Base-by-base conservation (phyloP, 1,139 yeast species). In the Oligophagozyma castellii region DNA sequence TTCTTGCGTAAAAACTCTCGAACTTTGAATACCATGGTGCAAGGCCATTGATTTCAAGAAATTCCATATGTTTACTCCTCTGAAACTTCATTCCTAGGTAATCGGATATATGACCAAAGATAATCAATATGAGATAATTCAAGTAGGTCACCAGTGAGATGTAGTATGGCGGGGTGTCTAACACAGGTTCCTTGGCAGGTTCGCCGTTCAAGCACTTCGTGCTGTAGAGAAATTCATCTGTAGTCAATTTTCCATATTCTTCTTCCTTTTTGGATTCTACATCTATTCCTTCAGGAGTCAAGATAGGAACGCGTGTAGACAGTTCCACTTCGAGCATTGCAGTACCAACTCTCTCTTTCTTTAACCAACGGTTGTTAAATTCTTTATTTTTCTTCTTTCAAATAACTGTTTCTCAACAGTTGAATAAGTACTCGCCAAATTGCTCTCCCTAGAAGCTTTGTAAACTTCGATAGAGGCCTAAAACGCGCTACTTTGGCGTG, bases 11-110 rank as follows among this genome's bases (percentile, higher is more conserved):
- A 51, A 89, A 92, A 42, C 81, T 73, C 55, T 89, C 99, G 53
- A 89, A 86, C 28, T 84, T 92, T 27, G 92, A 80, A 45, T 78
- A 80, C 78, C 95, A 77, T 22, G 99, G 96, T 19, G 98, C 96
- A 48, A 81, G 76, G 1, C 99, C 99, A 51, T 89, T 74, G 38
- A 67, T 65, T 48, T 80, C 92, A 30, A 77, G 60, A 36, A 86
- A 64, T 43, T 80, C 77, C 26, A 60, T 59, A 52, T 75, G 76
- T 37, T 65, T 66, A 30, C 70, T 63, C 14, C 80, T 77, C 46
- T 67, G 68, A 52, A 86, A 77, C 16, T 64, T 59, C 51, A 78
- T 71, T 29, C 93, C 95, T 36, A 83, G 68, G 51, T 77, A 86
- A 57, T 89, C 99, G 42, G 86, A 73, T 22, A 84, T 59, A 49